Conservation (phyloP, 148 eudicot genomes). For the Cornus kousa region DNA sequence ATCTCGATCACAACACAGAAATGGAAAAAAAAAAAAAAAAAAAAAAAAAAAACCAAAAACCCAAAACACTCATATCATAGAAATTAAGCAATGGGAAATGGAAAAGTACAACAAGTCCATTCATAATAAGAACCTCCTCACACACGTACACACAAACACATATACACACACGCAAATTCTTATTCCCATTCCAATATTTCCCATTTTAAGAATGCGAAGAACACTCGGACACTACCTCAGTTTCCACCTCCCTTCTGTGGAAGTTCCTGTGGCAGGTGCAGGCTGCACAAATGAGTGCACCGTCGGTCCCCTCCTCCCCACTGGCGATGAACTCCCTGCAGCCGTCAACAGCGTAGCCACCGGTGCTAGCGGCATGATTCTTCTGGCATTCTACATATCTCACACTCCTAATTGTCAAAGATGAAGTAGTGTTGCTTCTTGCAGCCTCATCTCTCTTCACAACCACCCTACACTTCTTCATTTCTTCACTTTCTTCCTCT, state of each 20-base stretch:
- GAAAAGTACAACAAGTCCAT: not conserved
- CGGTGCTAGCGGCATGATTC: conserved; percentile 49
- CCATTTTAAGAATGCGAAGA: conserved; percentile 21
- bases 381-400: conserved; percentile 53
- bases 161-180: not conserved
- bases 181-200: not conserved
- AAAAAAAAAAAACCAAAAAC: too few species aligned
- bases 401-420: conserved; percentile 22
- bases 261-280: conserved; percentile 65
- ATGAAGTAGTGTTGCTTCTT: conserved; percentile 17
- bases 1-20: not conserved
- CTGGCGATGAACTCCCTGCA: conserved; percentile 57
- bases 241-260: conserved; percentile 38
- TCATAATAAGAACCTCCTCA: not conserved
- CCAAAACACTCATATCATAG: not conserved
- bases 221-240: conserved; percentile 30
- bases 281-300: conserved; percentile 49
- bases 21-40: not conserved
- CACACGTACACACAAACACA: not conserved
- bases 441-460: conserved; percentile 28
- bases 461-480: conserved; percentile 27
- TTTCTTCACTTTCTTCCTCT: conserved; percentile 3
- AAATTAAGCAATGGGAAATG: too few species aligned
- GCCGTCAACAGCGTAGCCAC: conserved; percentile 59
- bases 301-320: conserved; percentile 37